phyloP scores from a whole-genome alignment of 768 basidiomycete genomes.

The Mycena vitilis region DNA sequence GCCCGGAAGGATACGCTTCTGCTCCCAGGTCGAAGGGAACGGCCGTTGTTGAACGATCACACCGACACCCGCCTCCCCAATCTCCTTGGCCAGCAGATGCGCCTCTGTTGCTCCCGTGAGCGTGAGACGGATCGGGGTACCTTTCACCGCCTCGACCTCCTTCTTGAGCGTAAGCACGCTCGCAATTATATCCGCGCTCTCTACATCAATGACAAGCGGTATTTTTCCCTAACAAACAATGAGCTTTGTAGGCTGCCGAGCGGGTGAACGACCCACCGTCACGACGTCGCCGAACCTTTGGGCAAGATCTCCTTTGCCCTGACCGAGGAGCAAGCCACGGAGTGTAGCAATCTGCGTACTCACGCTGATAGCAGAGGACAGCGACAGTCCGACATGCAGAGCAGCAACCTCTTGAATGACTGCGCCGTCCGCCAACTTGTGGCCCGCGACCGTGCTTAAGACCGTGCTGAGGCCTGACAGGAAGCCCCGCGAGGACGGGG shows the following conservation, averaged over 20 bases:
- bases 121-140: slow-evolving; percentile 62
- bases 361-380: slow-evolving; percentile 57
- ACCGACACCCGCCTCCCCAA: slow-evolving; percentile 63
- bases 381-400: slow-evolving; percentile 66
- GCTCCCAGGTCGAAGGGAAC: slow-evolving; percentile 81
- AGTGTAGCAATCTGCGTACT: slow-evolving; percentile 74
- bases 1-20: slow-evolving; percentile 65
- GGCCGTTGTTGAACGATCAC: slow-evolving; percentile 69
- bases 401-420: slow-evolving; percentile 74
- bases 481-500: slow-evolving; percentile 67
- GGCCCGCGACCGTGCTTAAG: slow-evolving; percentile 68
- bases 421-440: slow-evolving; percentile 71
- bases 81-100: slow-evolving; percentile 74
- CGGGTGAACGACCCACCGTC: slow-evolving; percentile 33
- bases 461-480: slow-evolving; percentile 72
- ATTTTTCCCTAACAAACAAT: slow-evolving; percentile 57
- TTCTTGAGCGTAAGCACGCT: slow-evolving; percentile 74
- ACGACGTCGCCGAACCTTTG: slow-evolving; percentile 41
- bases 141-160: slow-evolving; percentile 63
- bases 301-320: slow-evolving; percentile 47
- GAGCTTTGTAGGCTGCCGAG: slow-evolving; percentile 31
- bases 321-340: slow-evolving; percentile 55
- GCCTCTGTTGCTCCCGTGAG: slow-evolving; percentile 77
- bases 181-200: slow-evolving; percentile 83
- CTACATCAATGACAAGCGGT: slow-evolving; percentile 74